A percentile compares a stretch with the other conserved stretches of the same genome.
phyloP scores from a whole-genome alignment of 306 rosid species.

The Quercus alba region DNA sequence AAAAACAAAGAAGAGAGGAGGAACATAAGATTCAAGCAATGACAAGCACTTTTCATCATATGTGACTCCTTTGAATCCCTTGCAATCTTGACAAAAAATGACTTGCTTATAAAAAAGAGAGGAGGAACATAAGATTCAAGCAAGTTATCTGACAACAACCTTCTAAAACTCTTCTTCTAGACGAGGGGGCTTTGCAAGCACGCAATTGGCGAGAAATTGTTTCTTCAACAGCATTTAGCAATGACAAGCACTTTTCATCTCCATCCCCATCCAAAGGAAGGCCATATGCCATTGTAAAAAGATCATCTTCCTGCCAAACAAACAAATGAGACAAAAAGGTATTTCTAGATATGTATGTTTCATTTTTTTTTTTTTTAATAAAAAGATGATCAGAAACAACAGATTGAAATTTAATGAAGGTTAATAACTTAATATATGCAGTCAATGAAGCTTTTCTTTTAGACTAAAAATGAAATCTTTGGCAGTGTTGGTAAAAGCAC shows the following conservation, averaged over 20 bases:
- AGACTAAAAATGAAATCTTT: not conserved
- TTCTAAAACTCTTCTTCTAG: constrained; percentile 60
- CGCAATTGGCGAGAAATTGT: constrained; percentile 87
- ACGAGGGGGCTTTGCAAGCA: constrained; percentile 72
- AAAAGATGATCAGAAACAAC: not conserved
- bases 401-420: not conserved
- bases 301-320: constrained; percentile 86
- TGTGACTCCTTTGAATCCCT: not conserved
- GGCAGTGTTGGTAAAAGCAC: not conserved
- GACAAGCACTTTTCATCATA: not conserved
- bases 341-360: not conserved
- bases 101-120: constrained; percentile 8
- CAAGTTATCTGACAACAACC: constrained; percentile 38
- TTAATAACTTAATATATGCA: not conserved
- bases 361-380: not conserved
- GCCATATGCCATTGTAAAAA: constrained; percentile 86
- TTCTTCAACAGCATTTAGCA: constrained; percentile 92
- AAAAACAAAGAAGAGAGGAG: too few relatives aligned
- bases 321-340: constrained; percentile 18
- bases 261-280: constrained; percentile 85
- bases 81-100: not conserved
- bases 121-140: constrained; percentile 15
- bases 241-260: constrained; percentile 78
- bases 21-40: too few relatives aligned
- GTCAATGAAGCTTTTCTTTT: not conserved